phyloP scores from a whole-genome alignment of 2,329 filamentous ascomycete genomes.

The Cadophora gregata region DNA sequence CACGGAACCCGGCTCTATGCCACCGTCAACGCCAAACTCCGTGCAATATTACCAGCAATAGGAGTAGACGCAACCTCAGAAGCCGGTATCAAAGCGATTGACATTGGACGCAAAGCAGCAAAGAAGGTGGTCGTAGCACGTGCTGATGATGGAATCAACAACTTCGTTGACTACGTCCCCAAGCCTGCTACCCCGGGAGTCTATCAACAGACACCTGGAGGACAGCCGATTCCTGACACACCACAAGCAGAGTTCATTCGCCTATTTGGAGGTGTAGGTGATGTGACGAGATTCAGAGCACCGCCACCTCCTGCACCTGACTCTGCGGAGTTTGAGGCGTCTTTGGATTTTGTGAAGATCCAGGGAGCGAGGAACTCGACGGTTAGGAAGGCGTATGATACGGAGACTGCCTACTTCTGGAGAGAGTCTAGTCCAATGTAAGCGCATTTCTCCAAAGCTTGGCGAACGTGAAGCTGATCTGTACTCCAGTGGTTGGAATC shows the following conservation, averaged over 20 bases:
- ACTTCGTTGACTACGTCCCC: conserved; percentile 13
- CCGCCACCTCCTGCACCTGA: background rate
- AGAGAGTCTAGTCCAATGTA: conserved; percentile 15
- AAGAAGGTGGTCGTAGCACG: background rate
- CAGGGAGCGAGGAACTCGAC: conserved; percentile 6
- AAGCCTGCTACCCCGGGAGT: conserved; percentile 6
- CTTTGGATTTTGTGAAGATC: conserved; percentile 10
- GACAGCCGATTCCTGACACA: background rate
- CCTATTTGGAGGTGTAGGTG: background rate
- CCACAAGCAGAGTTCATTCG: conserved; percentile 7
- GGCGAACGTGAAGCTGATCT: background rate
- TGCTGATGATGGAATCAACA: conserved; percentile 10
- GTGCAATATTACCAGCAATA: background rate
- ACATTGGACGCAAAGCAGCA: conserved; percentile 10
- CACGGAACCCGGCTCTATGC: conserved; percentile 12
- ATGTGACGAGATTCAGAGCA: background rate
- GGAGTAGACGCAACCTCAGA: background rate
- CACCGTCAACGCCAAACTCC: conserved; percentile 4
- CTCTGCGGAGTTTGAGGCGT: background rate
- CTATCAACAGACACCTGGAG: conserved; percentile 10
- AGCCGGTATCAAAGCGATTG: background rate
- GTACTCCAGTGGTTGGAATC: conserved; percentile 3
- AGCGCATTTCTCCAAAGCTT: background rate
- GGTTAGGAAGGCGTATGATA: conserved; percentile 1
- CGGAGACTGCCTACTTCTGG: conserved; percentile 18